These are phyloP conservation scores for Boletus tomentosulus DNA, from an alignment of 768 basidiomycete species.

Conservation along the genomic window DNA sequence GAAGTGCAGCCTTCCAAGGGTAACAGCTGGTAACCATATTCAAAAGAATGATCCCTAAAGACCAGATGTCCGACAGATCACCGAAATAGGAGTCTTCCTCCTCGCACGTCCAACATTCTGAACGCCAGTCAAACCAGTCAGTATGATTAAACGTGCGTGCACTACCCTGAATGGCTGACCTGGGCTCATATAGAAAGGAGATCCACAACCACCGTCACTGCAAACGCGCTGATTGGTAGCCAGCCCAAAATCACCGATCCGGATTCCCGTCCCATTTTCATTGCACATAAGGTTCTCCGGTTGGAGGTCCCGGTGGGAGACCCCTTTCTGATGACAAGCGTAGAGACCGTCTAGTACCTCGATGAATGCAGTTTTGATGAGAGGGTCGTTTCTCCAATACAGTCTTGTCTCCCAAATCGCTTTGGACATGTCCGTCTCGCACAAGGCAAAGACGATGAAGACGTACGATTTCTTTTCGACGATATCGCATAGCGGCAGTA, in stretches of 20 bases:
- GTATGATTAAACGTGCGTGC: background rate
- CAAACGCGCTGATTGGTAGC: slow-evolving; percentile 42
- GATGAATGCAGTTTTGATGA: slow-evolving; percentile 63
- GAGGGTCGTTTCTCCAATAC: slow-evolving; percentile 52
- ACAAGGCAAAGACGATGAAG: slow-evolving; percentile 62
- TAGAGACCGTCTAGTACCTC: slow-evolving; percentile 75
- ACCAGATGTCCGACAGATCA: slow-evolving; percentile 53
- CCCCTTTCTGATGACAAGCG: slow-evolving; percentile 60
- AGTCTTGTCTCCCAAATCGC: slow-evolving; percentile 44
- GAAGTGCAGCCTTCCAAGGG: slow-evolving; percentile 3
- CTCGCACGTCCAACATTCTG: slow-evolving; percentile 55
- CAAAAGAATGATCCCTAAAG: slow-evolving; percentile 74
- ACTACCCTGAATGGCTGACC: slow-evolving; percentile 36
- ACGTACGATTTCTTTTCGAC: slow-evolving; percentile 57
- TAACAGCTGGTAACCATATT: slow-evolving; percentile 63
- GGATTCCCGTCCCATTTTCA: slow-evolving; percentile 47
- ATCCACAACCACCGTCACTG: slow-evolving; percentile 53
- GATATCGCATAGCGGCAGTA: slow-evolving; percentile 63
- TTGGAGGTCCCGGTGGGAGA: slow-evolving; percentile 83
- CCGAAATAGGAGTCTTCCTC: slow-evolving; percentile 19
- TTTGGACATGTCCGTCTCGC: slow-evolving; percentile 61
- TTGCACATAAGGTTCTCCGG: slow-evolving; percentile 73
- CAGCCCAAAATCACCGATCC: slow-evolving; percentile 75
- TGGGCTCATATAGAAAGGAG: slow-evolving; percentile 62
- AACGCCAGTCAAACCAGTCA: background rate